Percentiles rank a stretch among this genome's conserved stretches.
phyloP scores from a whole-genome alignment of 2,329 filamentous ascomycete genomes.

The Penicillium occitanis region DNA sequence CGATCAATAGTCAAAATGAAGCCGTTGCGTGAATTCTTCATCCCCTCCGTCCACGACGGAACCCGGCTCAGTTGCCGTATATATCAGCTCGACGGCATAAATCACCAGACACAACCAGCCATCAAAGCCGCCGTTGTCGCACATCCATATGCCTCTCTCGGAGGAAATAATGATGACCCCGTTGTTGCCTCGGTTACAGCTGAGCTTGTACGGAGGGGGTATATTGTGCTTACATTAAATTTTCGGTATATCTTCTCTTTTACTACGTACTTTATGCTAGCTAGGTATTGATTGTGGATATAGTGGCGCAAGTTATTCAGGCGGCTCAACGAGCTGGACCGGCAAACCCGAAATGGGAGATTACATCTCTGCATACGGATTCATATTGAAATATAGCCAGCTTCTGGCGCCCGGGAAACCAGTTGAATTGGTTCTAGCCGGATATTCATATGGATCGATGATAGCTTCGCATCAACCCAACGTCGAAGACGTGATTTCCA shows the following conservation, averaged over 20 bases:
- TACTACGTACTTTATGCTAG: background rate
- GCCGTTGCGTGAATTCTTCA: slow-evolving; percentile 61
- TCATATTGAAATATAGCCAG: slow-evolving; percentile 69
- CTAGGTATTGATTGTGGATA: background rate
- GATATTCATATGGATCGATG: slow-evolving; percentile 90
- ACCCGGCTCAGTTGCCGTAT: slow-evolving; percentile 75
- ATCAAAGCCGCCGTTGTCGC: slow-evolving; percentile 66
- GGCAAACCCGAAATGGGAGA: slow-evolving; percentile 77
- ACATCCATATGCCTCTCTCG: slow-evolving; percentile 87
- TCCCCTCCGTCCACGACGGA: slow-evolving; percentile 82
- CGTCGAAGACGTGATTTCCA: slow-evolving; percentile 57
- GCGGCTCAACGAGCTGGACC: slow-evolving; percentile 83
- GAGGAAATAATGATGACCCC: slow-evolving; percentile 79
- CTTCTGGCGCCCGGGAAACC: slow-evolving; percentile 18
- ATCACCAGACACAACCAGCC: slow-evolving; percentile 33
- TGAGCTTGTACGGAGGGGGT: slow-evolving; percentile 68
- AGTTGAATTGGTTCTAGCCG: slow-evolving; percentile 59
- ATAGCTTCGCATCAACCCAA: slow-evolving; percentile 70
- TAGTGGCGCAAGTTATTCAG: slow-evolving; percentile 74
- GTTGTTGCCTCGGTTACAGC: slow-evolving; percentile 67
- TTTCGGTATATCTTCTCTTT: slow-evolving; percentile 64
- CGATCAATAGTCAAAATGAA: slow-evolving; percentile 1
- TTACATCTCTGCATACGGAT: slow-evolving; percentile 78
- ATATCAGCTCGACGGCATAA: slow-evolving; percentile 62
- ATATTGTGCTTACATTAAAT: slow-evolving; percentile 83